Conservation (phyloP, 1,139 yeast genomes). For the Debaryomyces udenii region DNA sequence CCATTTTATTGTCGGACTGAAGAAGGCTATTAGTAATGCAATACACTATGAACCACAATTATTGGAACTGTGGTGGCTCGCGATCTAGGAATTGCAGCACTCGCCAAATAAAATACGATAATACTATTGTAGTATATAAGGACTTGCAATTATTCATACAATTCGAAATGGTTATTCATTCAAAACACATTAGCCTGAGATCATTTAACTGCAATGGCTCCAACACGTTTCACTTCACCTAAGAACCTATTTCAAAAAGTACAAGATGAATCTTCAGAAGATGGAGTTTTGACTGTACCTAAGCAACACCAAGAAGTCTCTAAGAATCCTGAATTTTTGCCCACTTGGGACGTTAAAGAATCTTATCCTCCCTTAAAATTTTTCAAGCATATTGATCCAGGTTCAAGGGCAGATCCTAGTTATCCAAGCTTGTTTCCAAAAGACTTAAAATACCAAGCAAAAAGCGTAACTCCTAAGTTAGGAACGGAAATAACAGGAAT, state of each 20-base stretch:
- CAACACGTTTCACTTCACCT: background rate
- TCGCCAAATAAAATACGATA: too few relatives aligned
- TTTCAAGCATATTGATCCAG: slow-evolving; percentile 56
- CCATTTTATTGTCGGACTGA: too few relatives aligned
- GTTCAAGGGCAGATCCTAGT: slow-evolving; percentile 54
- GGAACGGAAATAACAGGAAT: slow-evolving; percentile 65
- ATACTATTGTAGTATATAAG: too few relatives aligned
- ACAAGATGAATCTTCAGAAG: slow-evolving; percentile 6
- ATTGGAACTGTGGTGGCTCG: too few relatives aligned
- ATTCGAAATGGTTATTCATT: too few relatives aligned
- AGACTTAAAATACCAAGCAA: slow-evolving; percentile 27
- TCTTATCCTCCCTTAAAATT: slow-evolving; percentile 48
- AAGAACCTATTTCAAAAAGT: background rate
- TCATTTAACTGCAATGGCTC: background rate
- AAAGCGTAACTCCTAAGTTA: slow-evolving; percentile 58
- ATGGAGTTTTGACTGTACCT: slow-evolving; percentile 36
- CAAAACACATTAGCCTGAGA: too few relatives aligned
- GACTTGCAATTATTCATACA: too few relatives aligned
- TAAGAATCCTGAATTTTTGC: slow-evolving; percentile 47
- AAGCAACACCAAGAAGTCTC: slow-evolving; percentile 33
- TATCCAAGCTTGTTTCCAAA: slow-evolving; percentile 51
- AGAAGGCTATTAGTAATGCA: too few relatives aligned
- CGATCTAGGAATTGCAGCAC: too few relatives aligned
- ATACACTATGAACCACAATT: too few relatives aligned
- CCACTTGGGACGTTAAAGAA: slow-evolving; percentile 55